Conservation (phyloP, 2,329 filamentous ascomycete species). For the Epicoccum sorghinum region DNA sequence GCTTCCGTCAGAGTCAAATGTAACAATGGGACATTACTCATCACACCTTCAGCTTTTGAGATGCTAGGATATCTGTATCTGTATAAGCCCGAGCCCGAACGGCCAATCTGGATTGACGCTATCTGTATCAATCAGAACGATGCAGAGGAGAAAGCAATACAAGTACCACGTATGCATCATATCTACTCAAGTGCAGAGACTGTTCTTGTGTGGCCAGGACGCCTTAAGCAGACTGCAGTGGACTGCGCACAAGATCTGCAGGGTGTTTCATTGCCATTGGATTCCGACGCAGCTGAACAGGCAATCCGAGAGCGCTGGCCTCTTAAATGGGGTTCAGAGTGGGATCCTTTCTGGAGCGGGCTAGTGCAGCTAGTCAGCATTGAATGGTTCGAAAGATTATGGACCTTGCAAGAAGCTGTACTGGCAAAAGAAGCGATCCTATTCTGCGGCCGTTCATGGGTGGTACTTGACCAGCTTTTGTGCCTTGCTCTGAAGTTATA, state of each 20-base stretch:
- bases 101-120: slow-evolving; percentile 7
- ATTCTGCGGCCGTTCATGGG: too few species aligned
- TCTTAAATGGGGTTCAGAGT: not conserved
- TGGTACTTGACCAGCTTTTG: too few species aligned
- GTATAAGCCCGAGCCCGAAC: not conserved
- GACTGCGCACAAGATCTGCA: not conserved
- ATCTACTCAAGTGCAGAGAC: not conserved
- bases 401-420: slow-evolving; percentile 14
- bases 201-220: slow-evolving; percentile 4
- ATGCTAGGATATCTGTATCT: slow-evolving; percentile 5
- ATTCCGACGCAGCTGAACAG: not conserved
- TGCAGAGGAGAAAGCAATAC: slow-evolving; percentile 3
- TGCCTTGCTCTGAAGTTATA: too few species aligned
- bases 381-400: slow-evolving; percentile 6
- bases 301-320: not conserved
- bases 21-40: not conserved
- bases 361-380: too few species aligned
- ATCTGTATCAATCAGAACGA: slow-evolving; percentile 7
- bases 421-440: too few species aligned
- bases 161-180: slow-evolving; percentile 3
- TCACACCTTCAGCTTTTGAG: slow-evolving; percentile 1
- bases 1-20: not conserved
- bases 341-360: too few species aligned
- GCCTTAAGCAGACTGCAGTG: not conserved
- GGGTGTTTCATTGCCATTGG: not conserved